Base-by-base conservation (phyloP, 805 yeast genomes). In the Monosporozyma yasuniensis region DNA sequence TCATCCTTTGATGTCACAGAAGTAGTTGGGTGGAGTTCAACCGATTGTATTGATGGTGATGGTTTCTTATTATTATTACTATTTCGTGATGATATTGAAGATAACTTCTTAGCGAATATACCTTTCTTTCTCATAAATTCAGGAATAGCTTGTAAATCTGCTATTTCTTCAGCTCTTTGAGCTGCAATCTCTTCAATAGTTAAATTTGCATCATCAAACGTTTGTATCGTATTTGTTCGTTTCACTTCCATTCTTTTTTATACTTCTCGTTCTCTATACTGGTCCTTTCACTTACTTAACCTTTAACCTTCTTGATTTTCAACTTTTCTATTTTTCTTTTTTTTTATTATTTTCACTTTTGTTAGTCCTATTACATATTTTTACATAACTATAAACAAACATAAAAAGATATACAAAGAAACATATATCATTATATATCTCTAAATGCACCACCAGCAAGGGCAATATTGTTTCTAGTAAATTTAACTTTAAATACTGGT, bases 401-500 rank as follows among this genome's bases (percentile, higher is more conserved):
- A 35, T 39, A 18, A 14, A 6, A 9, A 37, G 6, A 27, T 9
- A 27, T 27, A 27, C 9, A 27, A 6, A 27, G 6, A 27, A 10
- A 28, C 12, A 28, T 28, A 28, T 28, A n/a, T 18, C 18, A 3
- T 32, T 21, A 41, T 39, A 37, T 71, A 30, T 77, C 80, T 55
- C 70, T 67, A 59, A 84, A 88, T 3, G 93, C 93, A 47, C 99
- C 98, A 23, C 87, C 97, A 0, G 96, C 96, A 35, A 93, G 74
- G 58, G 96, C 90, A 57, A 93, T 70, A 69, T 93, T 93, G 52
- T 96, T 74, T 65, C 95, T 75, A 1, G 98, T 91, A 64, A 93
- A 91, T 61, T 84, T 89, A 34, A 93, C 95, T 59, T 87, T 87
- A 71, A 84, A 93, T 25, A 93, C 93, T 3, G 97, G 96, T 0